Evolutionary conservation across 257 asterid genomes (phyloP), one percentile per base, ranked within the genome.

Genomic region (Rhazya stricta): DNA sequence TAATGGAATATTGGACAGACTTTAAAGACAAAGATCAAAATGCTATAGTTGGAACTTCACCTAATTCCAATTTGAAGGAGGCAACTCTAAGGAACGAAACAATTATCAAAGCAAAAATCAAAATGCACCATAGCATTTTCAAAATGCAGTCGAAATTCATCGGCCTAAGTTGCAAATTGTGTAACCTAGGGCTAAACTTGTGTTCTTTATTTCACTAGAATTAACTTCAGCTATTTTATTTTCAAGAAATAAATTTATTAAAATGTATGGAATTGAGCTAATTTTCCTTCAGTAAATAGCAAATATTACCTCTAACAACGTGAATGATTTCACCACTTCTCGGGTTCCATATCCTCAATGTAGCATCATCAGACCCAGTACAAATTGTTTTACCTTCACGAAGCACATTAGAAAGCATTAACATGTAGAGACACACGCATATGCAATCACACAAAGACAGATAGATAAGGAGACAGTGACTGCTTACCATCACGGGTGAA

Each of bases 271-370:
- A 62, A 65, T 9, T 36, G 41, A 65, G 70, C 18, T 34, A 1
- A 19, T 36, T 25, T 36, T 65, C 25, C 6, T n/a, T 36, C 9
- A 16, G 21, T 10, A 37, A 36, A 65, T 36, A 80, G 46, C 67
- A 73, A 53, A 9, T 3, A 78, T 76, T 78, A 91, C 99, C 97
- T 84, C 88, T 80, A 71, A 92, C 93, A 74, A 81, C 88, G 83
- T 92, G 99, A 76, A 86, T 81, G 77, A 53, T 81, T 78, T 85
- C 91, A 29, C 87, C 91, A 66, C 84, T 89, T 78, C 36, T 81
- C 23, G 99, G 97, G 67, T 87, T 89, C 96, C 98, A 95, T 68
- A 92, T 88, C 82, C 92, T 91, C 96, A 95, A 69, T 25, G 97
- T 87, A 67, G 96, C 96, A 85, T 95, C 99, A 77, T 89, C 91